Evolutionary conservation across 768 basidiomycete species (phyloP), one percentile per base, ranked within the genome.

Genomic region (Porpolomopsis calyptriformis): DNA sequence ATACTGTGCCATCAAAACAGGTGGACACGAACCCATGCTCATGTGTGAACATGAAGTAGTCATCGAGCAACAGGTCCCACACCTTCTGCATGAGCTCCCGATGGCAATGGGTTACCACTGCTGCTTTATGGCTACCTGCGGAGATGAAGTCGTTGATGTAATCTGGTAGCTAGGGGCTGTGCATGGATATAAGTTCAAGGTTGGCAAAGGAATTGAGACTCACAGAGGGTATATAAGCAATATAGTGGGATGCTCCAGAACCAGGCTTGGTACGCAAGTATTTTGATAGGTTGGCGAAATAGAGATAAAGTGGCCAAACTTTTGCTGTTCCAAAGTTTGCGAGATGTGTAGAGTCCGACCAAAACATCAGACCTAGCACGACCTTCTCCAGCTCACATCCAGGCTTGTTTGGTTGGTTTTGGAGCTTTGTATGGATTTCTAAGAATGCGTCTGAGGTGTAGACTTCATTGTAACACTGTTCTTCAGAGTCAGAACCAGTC

Each of bases 281-380:
- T 45, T 74, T 74, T 0, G 71, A 71, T 9, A 60, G 56, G 46
- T 65, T 65, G 0, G 65, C 66, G 38, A 72, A 64, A 24, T 52
- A 63, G 4, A 68, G 31, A 41, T 73, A 74, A 0, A 68, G 25
- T 1, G 70, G 71, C 73, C 69, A 74, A 0, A 67, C 51, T 5
- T 53, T 55, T 0, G 65, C 64, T 12, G 50, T 61, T 0, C 68
- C 67, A 55, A 68, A 68, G 27, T 54, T 54, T 14, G 66, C 55
- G 8, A 64, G 49, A 37, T 59, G 57, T 1, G 65, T 67, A 0
- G 57, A 52, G 43, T 67, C 65, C 0, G 63, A 64, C 46, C 55
- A 61, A 11, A 65, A 49, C 57, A 64, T 61, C 1, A 64, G 39
- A 0, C 47, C 48, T 0, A 49, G 51, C 43, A 66, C 44, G 14